Conservation (phyloP, 2,329 filamentous ascomycete genomes). For the Fusarium cyanostomum region DNA sequence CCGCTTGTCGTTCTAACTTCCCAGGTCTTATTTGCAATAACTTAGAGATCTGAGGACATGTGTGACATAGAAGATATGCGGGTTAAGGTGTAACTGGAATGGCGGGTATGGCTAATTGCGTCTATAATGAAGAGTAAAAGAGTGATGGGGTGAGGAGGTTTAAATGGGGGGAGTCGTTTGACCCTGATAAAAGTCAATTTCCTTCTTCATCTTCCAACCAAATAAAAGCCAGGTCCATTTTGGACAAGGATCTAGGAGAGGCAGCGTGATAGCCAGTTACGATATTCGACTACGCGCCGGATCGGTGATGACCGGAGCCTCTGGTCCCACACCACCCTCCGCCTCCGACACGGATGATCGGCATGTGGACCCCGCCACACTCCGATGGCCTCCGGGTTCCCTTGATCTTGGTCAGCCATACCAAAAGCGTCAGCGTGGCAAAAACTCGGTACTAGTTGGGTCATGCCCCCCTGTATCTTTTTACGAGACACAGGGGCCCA, state of each 20-base stretch:
- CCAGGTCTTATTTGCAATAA: too few species aligned
- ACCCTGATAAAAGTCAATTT: background rate
- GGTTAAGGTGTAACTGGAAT: background rate
- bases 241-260: too few species aligned
- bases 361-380: background rate
- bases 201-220: too few species aligned
- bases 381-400: background rate
- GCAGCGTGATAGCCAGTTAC: background rate
- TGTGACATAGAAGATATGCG: too few species aligned
- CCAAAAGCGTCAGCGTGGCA: background rate
- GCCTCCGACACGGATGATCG: background rate
- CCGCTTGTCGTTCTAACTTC: too few species aligned
- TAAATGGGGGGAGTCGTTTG: background rate
- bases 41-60: too few species aligned
- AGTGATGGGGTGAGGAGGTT: background rate
- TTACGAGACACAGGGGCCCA: too few species aligned
- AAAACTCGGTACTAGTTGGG: too few species aligned
- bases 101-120: background rate
- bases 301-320: background rate
- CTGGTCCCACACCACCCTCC: background rate
- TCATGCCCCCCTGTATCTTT: too few species aligned
- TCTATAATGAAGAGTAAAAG: background rate
- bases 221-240: too few species aligned
- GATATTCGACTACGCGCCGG: background rate
- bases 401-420: too few species aligned